Conservation (phyloP, 2,329 filamentous ascomycete species). For the Colletotrichum euphorbiae region DNA sequence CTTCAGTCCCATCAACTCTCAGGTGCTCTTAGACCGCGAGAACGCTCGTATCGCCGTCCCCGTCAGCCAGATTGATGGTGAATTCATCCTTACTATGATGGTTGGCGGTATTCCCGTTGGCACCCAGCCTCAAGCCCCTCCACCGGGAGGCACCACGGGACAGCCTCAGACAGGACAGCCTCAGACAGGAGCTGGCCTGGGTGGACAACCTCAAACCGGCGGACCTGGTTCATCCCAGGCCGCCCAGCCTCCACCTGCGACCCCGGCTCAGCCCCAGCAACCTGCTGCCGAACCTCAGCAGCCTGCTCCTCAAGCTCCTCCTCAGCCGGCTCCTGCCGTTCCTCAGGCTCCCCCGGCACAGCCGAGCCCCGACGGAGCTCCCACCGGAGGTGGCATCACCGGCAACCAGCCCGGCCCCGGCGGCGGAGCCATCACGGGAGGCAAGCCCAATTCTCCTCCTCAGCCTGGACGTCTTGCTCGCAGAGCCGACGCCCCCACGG, state of each 20-base stretch:
- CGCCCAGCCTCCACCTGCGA: background rate
- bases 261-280: conserved; percentile 1
- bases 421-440: conserved; percentile 14
- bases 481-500: background rate
- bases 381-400: conserved; percentile 30
- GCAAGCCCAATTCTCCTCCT: conserved; percentile 5
- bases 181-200: background rate
- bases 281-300: conserved; percentile 7
- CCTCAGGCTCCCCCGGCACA: conserved; percentile 1
- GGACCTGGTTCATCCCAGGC: too few relatives aligned
- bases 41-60: conserved; percentile 42
- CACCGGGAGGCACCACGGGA: background rate
- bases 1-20: conserved; percentile 40
- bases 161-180: conserved; percentile 6
- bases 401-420: conserved; percentile 24
- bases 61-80: conserved; percentile 41
- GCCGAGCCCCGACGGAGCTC: conserved; percentile 12
- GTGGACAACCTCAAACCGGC: background rate
- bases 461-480: background rate
- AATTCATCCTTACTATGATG: conserved; percentile 43
- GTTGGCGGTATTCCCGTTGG: conserved; percentile 36
- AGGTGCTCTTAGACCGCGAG: conserved; percentile 40
- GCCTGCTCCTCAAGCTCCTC: conserved; percentile 4
- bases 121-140: conserved; percentile 30
- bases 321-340: background rate